These are phyloP conservation scores for Daldinia concentrica DNA, from an alignment of 495 filamentous ascomycete species.

Conservation along the genomic window DNA sequence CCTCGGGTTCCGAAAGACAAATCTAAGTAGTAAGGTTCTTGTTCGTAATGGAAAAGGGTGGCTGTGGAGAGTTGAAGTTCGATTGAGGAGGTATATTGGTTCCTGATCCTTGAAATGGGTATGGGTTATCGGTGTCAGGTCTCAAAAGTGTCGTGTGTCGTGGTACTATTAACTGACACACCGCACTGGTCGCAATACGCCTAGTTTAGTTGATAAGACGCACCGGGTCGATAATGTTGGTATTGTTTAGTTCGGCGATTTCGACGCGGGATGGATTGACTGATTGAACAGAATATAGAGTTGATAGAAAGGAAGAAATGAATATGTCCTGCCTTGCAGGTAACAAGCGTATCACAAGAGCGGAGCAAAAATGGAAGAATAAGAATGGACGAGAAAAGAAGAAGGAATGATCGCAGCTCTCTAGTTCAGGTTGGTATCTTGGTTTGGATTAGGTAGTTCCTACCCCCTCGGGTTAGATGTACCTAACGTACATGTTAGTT, in stretches of 20 bases:
- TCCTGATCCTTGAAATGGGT: slow-evolving; percentile 14
- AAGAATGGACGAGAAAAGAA: slow-evolving; percentile 25
- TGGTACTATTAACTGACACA: slow-evolving; percentile 25
- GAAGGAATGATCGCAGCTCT: slow-evolving; percentile 23
- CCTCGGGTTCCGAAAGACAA: slow-evolving; percentile 15
- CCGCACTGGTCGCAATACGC: background rate
- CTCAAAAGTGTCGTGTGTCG: slow-evolving; percentile 36
- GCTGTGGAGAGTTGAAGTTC: slow-evolving; percentile 14
- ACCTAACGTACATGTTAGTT: background rate
- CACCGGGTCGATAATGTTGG: slow-evolving; percentile 14
- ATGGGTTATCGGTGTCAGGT: slow-evolving; percentile 13
- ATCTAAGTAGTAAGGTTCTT: slow-evolving; percentile 13
- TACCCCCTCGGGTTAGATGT: background rate
- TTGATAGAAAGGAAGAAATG: slow-evolving; percentile 12
- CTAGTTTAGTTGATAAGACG: background rate
- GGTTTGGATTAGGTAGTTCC: background rate
- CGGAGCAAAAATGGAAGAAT: slow-evolving; percentile 26
- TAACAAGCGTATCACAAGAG: slow-evolving; percentile 27
- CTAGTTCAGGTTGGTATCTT: slow-evolving; percentile 14
- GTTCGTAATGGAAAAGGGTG: slow-evolving; percentile 24
- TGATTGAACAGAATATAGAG: slow-evolving; percentile 7
- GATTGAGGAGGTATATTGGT: slow-evolving; percentile 40
- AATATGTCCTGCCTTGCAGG: slow-evolving; percentile 39
- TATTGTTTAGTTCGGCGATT: slow-evolving; percentile 5
- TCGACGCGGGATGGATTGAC: slow-evolving; percentile 19